Percentiles rank a stretch among this genome's conserved stretches.
Conservation (phyloP, 2,329 filamentous ascomycete genomes). For the Phialophora verrucosa region DNA sequence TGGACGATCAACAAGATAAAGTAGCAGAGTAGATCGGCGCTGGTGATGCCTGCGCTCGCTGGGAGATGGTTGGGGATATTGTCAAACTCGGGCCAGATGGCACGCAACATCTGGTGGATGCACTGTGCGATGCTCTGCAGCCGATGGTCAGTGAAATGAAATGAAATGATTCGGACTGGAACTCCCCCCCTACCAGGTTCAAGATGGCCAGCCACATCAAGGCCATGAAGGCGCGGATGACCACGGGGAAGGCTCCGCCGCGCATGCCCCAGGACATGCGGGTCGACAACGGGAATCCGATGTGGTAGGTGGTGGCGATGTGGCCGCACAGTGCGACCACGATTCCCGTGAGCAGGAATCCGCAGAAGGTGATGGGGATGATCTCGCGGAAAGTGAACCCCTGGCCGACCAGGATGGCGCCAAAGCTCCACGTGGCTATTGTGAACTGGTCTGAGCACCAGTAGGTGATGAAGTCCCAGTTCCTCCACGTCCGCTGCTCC, state of each 20-base stretch:
- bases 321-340: constrained; percentile 1
- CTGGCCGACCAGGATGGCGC: constrained; percentile 2
- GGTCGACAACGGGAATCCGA: too few species aligned
- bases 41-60: constrained; percentile 38
- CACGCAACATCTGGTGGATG: constrained; percentile 43
- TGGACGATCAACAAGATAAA: constrained; percentile 36
- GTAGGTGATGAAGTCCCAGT: constrained; percentile 25
- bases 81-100: constrained; percentile 49
- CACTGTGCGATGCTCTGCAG: too few species aligned
- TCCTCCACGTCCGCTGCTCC: constrained; percentile 28
- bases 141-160: too few species aligned
- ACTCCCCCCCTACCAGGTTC: constrained; percentile 59
- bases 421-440: constrained; percentile 15
- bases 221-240: constrained; percentile 20
- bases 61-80: constrained; percentile 41
- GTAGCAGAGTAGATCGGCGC: constrained; percentile 38
- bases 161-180: constrained; percentile 46
- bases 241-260: constrained; percentile 16
- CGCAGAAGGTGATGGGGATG: constrained; percentile 21
- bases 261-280: background rate
- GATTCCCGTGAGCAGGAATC: background rate
- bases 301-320: too few species aligned
- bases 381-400: constrained; percentile 17
- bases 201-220: constrained; percentile 12
- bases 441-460: constrained; percentile 29